Percentiles rank a stretch among this genome's conserved stretches.
These are phyloP conservation scores for Pichia sp. DNA, from an alignment of 1,139 yeast genomes.

Conservation along the genomic window DNA sequence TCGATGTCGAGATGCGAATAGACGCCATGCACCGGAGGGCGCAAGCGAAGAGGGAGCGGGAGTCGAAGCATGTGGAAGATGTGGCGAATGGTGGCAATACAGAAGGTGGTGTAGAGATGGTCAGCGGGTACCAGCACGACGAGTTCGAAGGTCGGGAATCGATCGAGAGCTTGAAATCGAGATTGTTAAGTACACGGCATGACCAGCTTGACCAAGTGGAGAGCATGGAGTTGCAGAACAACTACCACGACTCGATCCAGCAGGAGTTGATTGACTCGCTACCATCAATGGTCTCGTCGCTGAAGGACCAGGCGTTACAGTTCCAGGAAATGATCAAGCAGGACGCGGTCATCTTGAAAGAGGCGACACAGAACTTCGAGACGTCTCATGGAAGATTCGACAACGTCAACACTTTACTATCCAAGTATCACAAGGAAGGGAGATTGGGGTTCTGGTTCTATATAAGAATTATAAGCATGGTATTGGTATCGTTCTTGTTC, in stretches of 20 bases:
- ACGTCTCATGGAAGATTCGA: constrained; percentile 27
- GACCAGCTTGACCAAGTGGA: constrained; percentile 26
- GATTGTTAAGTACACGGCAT: constrained; percentile 23
- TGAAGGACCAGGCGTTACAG: constrained; percentile 30
- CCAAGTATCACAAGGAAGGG: constrained; percentile 31
- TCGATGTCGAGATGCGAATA: constrained; percentile 19
- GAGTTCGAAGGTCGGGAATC: constrained; percentile 18
- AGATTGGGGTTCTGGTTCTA: constrained; percentile 32
- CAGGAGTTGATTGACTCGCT: constrained; percentile 30
- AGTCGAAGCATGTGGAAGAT: neutral
- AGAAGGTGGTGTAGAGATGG: neutral
- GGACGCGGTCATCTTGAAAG: constrained; percentile 31
- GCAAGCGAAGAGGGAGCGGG: constrained; percentile 2
- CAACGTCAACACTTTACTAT: constrained; percentile 25
- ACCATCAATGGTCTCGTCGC: constrained; percentile 29
- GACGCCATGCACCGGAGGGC: neutral
- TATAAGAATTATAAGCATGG: constrained; percentile 23
- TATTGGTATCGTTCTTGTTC: constrained; percentile 25
- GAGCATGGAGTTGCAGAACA: constrained; percentile 24
- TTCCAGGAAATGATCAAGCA: constrained; percentile 30
- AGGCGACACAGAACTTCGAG: constrained; percentile 32
- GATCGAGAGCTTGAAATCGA: constrained; percentile 24
- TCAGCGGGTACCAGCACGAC: neutral
- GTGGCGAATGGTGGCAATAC: neutral
- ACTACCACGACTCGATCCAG: constrained; percentile 31